Conservation (phyloP, 2,329 filamentous ascomycete genomes). For the Aureobasidium namibiae region DNA sequence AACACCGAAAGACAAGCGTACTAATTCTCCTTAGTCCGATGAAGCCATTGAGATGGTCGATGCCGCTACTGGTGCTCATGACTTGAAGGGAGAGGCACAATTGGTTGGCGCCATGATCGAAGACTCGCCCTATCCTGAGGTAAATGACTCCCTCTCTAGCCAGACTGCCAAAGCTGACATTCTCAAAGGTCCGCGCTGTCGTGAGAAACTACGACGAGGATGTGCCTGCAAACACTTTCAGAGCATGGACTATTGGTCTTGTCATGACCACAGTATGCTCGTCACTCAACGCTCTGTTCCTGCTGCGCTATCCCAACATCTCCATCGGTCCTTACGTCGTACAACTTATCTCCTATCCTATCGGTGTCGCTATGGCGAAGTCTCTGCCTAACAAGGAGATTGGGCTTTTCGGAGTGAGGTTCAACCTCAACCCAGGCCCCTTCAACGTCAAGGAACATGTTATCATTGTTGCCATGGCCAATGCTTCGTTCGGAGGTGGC, state of each 20-base stretch:
- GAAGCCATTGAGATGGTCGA: slow-evolving; percentile 55
- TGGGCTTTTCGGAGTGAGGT: slow-evolving; percentile 48
- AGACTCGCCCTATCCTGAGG: slow-evolving; percentile 60
- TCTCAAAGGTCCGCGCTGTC: slow-evolving; percentile 42
- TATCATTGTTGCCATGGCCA: slow-evolving; percentile 29
- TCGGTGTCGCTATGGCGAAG: slow-evolving; percentile 62
- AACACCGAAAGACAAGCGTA: slow-evolving; percentile 20
- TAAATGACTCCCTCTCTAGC: slow-evolving; percentile 26
- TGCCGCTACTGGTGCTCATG: slow-evolving; percentile 45
- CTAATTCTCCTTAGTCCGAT: slow-evolving; percentile 32
- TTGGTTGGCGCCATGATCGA: slow-evolving; percentile 55
- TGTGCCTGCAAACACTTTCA: slow-evolving; percentile 55
- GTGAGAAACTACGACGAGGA: slow-evolving; percentile 59
- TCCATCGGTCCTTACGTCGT: slow-evolving; percentile 83
- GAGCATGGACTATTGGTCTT: slow-evolving; percentile 56
- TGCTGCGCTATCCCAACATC: slow-evolving; percentile 80
- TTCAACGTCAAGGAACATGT: slow-evolving; percentile 35
- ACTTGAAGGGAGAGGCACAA: slow-evolving; percentile 48
- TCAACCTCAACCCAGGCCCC: slow-evolving; percentile 44
- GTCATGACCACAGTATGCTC: slow-evolving; percentile 55
- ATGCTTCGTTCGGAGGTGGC: slow-evolving; percentile 45
- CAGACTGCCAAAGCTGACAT: background rate
- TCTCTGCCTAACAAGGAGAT: slow-evolving; percentile 36
- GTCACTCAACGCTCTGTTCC: slow-evolving; percentile 69
- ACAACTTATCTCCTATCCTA: slow-evolving; percentile 71